These are phyloP conservation scores for Chrysochromulina parva DNA, from an alignment of 78 protist genomes.

Conservation along the genomic window DNA sequence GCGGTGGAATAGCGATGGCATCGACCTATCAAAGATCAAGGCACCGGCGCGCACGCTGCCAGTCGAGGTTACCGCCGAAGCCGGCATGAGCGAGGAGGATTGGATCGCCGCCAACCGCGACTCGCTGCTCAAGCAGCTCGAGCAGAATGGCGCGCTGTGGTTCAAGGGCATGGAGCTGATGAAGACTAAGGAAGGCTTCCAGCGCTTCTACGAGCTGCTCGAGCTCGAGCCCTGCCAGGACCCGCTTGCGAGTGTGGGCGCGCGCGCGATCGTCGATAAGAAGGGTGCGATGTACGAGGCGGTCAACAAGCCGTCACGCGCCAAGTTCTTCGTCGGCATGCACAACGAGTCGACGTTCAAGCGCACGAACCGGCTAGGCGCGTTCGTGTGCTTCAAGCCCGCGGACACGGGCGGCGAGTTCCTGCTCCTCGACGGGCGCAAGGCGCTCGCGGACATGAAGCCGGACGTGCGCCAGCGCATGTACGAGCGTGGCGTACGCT, in stretches of 20 bases:
- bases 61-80: neutral
- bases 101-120: neutral
- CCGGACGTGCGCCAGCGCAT: neutral
- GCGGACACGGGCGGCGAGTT: slow-evolving; percentile 53
- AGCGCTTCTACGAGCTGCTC: slow-evolving; percentile 13
- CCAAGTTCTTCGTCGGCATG: slow-evolving; percentile 25
- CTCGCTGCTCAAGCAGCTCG: neutral
- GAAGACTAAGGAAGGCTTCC: slow-evolving; percentile 23
- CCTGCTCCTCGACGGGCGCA: slow-evolving; percentile 15
- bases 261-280: slow-evolving; percentile 1
- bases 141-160: neutral
- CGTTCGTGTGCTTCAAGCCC: slow-evolving; percentile 43
- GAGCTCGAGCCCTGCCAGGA: slow-evolving; percentile 39
- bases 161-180: slow-evolving; percentile 28
- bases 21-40: neutral
- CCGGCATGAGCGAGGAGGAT: slow-evolving; percentile 1
- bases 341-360: slow-evolving; percentile 24
- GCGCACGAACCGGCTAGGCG: slow-evolving; percentile 28
- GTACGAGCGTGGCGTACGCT: slow-evolving; percentile 4
- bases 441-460: neutral
- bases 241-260: slow-evolving; percentile 16
- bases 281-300: slow-evolving; percentile 26
- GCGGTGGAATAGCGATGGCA: neutral
- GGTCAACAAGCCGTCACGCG: slow-evolving; percentile 14
- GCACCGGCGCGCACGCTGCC: neutral